Evolutionary conservation across 2,329 filamentous ascomycete species (phyloP), one percentile per base, ranked within the genome.

Genomic region (Colletotrichum somersetense): DNA sequence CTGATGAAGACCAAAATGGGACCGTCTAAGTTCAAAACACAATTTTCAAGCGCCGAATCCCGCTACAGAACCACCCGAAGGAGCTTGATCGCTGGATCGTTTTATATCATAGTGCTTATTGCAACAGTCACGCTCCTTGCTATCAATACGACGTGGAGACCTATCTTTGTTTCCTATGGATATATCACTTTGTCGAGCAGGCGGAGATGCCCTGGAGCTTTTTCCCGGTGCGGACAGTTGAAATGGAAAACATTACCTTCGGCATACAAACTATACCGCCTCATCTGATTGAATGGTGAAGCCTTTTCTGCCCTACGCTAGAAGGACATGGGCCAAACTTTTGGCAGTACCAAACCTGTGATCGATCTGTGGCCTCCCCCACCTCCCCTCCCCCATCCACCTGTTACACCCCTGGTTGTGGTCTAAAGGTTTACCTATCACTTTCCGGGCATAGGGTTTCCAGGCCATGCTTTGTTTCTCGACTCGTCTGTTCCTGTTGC

Each of bases 1-100:
- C 58, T 59, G 42, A 59, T 26, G 12, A 18, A 26, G 50, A 68
- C 63, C 56, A 23, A 35, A 26, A 26, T 18, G 23, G 46, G 38
- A 35, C 46, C 48, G 26, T 50, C 35, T 20, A 48, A 44, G 64
- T 58, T 62, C 64, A 53, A 48, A 66, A 40, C 33, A 30, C 16
- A 26, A 46, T 20, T 26, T 55, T 66, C 69, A 58, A 59, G 46
- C 42, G 35, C 55, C 46, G 59, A 26, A 30, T 30, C 30, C 46
- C 46, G 40, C 62, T 38, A 33, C 58, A 62, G 63, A 62, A 71
- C 40, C 20, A 42, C 40, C 57, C 57, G 63, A 62, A 23, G 10
- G 38, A 30, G 65, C 65, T 53, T 52, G 57, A 69, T 62, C 69
- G 59, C 52, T 69, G 52, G 14, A 59, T 20, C 40, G 65, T 64